Evolutionary conservation across 2,329 filamentous ascomycete genomes (phyloP).

Genomic region (Penicillium rolfsii): DNA sequence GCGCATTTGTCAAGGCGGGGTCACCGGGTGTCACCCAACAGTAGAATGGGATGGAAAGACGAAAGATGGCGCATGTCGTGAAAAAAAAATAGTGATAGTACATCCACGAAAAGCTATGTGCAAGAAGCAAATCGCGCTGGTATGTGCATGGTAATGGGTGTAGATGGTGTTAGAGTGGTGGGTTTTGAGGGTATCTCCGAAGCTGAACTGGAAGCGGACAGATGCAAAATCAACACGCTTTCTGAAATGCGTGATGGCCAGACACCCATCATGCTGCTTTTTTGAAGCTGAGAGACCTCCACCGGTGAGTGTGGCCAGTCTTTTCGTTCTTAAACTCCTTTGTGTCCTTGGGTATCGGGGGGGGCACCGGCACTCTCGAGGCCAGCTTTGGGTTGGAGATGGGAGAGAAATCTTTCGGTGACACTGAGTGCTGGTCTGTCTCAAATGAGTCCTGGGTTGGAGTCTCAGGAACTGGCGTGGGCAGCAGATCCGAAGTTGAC

Average conservation of each 20-base stretch:
- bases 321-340: constrained; percentile 24
- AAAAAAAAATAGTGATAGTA: constrained; percentile 35
- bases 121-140: constrained; percentile 27
- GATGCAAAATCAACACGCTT: constrained; percentile 19
- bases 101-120: constrained; percentile 38
- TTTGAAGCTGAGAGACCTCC: constrained; percentile 33
- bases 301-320: constrained; percentile 23
- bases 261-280: constrained; percentile 19
- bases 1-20: not conserved
- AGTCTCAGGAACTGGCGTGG: constrained; percentile 27
- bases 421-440: constrained; percentile 16
- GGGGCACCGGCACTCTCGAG: constrained; percentile 21
- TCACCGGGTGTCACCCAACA: not conserved
- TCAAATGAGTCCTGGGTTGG: constrained; percentile 13
- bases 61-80: constrained; percentile 18
- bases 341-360: constrained; percentile 6
- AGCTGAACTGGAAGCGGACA: constrained; percentile 15
- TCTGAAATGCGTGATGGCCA: constrained; percentile 6
- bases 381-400: constrained; percentile 23
- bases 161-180: not conserved
- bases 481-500: constrained; percentile 33
- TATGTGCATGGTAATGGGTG: constrained; percentile 27
- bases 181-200: constrained; percentile 24
- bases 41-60: constrained; percentile 18
- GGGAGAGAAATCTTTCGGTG: constrained; percentile 17